phyloP scores from a whole-genome alignment of 2,329 filamentous ascomycete species.

The Talaromyces sp. region DNA sequence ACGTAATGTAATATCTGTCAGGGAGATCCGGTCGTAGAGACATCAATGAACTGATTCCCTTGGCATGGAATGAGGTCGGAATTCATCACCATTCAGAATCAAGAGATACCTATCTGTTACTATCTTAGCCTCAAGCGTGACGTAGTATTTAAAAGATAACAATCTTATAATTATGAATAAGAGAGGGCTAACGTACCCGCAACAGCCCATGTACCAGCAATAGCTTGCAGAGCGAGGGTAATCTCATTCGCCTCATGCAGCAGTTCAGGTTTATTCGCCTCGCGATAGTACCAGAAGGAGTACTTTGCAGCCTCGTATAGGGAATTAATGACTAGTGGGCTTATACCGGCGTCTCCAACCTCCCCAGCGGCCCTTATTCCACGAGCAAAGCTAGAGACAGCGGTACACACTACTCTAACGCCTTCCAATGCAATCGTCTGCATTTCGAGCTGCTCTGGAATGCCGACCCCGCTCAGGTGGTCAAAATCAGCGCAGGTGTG shows the following conservation, averaged over 20 bases:
- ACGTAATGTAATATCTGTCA: background rate
- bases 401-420: background rate
- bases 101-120: background rate
- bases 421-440: background rate
- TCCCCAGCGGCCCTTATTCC: background rate
- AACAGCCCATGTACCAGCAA: constrained; percentile 5
- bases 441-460: background rate
- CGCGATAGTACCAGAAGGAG: constrained; percentile 1
- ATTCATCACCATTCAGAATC: background rate
- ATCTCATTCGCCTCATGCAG: background rate
- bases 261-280: constrained; percentile 1
- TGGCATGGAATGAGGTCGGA: background rate
- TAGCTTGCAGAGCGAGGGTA: background rate
- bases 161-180: background rate
- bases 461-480: background rate
- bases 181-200: background rate
- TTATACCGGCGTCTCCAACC: background rate
- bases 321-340: background rate
- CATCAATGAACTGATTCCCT: background rate
- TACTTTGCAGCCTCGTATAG: background rate
- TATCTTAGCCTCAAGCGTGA: background rate
- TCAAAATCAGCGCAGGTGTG: background rate
- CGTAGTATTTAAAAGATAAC: background rate
- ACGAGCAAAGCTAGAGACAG: background rate
- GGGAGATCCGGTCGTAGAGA: background rate